These are phyloP conservation scores for Glycine latifolia DNA, from an alignment of 306 rosid genomes.

Conservation along the genomic window DNA sequence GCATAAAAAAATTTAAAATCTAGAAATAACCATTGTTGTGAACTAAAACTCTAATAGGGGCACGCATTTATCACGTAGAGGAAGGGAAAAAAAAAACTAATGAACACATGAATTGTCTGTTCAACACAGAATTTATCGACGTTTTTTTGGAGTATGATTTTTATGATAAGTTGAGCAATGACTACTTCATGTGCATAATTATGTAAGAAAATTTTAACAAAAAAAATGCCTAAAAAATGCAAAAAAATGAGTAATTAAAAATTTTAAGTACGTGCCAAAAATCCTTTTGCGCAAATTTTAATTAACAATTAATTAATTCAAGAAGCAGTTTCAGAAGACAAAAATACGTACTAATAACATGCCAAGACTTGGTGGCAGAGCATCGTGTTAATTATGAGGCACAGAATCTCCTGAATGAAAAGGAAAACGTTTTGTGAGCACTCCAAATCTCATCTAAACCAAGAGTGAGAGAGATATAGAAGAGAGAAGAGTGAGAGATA, in stretches of 20 bases:
- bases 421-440: neutral
- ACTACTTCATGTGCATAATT: neutral
- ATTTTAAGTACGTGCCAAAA: neutral
- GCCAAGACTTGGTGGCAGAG: neutral
- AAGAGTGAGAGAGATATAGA: neutral
- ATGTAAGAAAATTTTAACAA: neutral
- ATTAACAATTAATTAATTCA: neutral
- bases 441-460: neutral
- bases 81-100: too few species aligned
- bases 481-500: neutral
- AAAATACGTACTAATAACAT: neutral
- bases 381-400: neutral
- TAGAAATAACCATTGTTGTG: neutral
- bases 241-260: neutral
- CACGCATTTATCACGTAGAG: conserved; percentile 23
- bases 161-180: neutral
- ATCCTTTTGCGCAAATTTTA: neutral
- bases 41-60: neutral
- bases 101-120: too few species aligned
- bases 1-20: neutral
- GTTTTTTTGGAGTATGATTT: neutral
- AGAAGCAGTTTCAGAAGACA: neutral
- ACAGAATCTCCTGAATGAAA: neutral
- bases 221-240: too few species aligned
- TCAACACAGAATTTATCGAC: too few species aligned